Evolutionary conservation across 768 basidiomycete species (phyloP), one percentile per base, ranked within the genome.

Genomic region (Boletus patriciae): DNA sequence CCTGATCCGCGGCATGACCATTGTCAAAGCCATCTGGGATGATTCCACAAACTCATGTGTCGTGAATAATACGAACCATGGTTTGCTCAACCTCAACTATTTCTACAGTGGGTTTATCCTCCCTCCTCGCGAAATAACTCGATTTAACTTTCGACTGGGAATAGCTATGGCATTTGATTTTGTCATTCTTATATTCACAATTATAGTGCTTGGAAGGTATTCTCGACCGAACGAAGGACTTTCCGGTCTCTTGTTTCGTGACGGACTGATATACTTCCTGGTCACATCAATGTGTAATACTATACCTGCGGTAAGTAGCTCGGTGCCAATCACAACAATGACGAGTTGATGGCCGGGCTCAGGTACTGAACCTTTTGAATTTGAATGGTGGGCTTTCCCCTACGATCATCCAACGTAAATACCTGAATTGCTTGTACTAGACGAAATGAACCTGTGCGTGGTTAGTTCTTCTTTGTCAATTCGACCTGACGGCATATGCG

Each of bases 91-190:
- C 55, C 71, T 80, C 48, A 84, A 81, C 16, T 89, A 87, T 71
- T 86, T 88, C 69, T 86, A 81, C 67, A 90, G 88, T 87, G 64
- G 49, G 84, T 77, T 23, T 27, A 18, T n/a, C 48, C 11, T 23
- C 43, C 19, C 50, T 42, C 38, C 11, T 23, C 8, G 2, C 2
- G 23, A 53, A 29, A 34, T 6, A 23, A 5, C 13, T 19, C 19
- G 21, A 49, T 43, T 31, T 53, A 6, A 62, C 54, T 19, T 2
- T 33, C 21, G 53, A 13, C 34, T 13, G 19, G 43, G 50, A 27
- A 4, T 44, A 88, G 87, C 87, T 4, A 87, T 88, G 85, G 80
- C 71, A 29, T 88, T 88, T 62, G 86, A 88, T 62, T 77, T 86
- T 31, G 70, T 80, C 38, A 84, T 88, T 58, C 73, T 87, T 23